Conservation (phyloP, 2,329 filamentous ascomycete genomes). For the Thermochaetoides dissita region DNA sequence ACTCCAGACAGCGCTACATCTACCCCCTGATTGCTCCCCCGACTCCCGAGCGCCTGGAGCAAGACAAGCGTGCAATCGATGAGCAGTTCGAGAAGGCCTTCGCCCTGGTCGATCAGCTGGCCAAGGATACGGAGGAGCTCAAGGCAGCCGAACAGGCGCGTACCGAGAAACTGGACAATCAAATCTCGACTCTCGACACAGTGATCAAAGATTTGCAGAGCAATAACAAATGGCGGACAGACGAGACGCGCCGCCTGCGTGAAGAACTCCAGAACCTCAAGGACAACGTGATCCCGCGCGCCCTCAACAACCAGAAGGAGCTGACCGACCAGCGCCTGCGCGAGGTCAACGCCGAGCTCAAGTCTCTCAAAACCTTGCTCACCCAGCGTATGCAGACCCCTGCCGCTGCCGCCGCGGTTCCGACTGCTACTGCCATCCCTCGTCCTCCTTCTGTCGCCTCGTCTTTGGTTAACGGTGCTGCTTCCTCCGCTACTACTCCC, state of each 20-base stretch:
- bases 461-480: no score
- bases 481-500: conserved; percentile 1
- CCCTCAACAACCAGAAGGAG: conserved; percentile 77
- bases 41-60: conserved; percentile 81
- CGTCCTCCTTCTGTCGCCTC: no score
- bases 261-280: conserved; percentile 76
- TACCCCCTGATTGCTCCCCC: conserved; percentile 83
- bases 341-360: conserved; percentile 76
- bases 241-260: conserved; percentile 72
- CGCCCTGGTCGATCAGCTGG: conserved; percentile 76
- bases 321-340: conserved; percentile 65
- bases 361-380: conserved; percentile 82
- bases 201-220: conserved; percentile 72
- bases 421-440: no score
- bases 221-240: conserved; percentile 66
- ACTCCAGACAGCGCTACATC: conserved; percentile 59
- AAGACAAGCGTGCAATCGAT: conserved; percentile 86
- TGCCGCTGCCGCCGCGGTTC: conserved; percentile 1
- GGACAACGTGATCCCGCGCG: conserved; percentile 66
- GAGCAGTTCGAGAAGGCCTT: conserved; percentile 91
- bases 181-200: conserved; percentile 69
- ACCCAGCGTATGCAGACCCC: conserved; percentile 41
- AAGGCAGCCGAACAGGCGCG: conserved; percentile 77
- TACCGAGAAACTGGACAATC: conserved; percentile 68
- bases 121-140: conserved; percentile 75